A percentile compares a stretch with the other conserved stretches of the same genome.
These are phyloP conservation scores for Nothophoma quercina DNA, from an alignment of 2,329 filamentous ascomycete genomes.

Conservation along the genomic window DNA sequence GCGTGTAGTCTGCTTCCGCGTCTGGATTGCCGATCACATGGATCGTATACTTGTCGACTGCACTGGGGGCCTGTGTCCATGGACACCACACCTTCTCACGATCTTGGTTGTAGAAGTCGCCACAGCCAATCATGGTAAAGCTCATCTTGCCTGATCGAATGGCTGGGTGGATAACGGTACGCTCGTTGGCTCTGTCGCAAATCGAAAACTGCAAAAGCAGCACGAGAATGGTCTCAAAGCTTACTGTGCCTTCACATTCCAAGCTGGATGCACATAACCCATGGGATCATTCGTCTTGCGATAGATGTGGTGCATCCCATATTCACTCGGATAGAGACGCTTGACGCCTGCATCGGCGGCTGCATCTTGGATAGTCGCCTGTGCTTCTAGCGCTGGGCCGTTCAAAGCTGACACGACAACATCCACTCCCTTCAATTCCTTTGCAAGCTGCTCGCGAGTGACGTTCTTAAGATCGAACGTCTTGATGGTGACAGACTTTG, in stretches of 20 bases:
- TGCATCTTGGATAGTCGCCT: conserved; percentile 34
- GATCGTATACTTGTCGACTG: conserved; percentile 27
- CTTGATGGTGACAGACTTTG: not conserved
- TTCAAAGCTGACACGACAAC: conserved; percentile 34
- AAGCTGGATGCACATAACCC: conserved; percentile 24
- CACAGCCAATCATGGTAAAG: conserved; percentile 44
- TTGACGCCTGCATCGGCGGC: conserved; percentile 34
- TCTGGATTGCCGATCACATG: conserved; percentile 33
- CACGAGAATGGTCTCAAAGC: not conserved
- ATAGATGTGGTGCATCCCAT: conserved; percentile 35
- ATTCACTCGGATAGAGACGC: conserved; percentile 38
- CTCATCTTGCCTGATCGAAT: conserved; percentile 29
- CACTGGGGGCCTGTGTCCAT: conserved; percentile 27
- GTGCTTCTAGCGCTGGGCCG: conserved; percentile 24
- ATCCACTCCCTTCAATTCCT: conserved; percentile 27
- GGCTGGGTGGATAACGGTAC: conserved; percentile 27
- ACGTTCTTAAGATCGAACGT: not conserved
- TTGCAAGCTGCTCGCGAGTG: conserved; percentile 1
- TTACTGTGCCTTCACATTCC: not conserved
- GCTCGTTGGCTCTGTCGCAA: conserved; percentile 17
- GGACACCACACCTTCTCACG: conserved; percentile 38
- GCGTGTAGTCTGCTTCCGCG: conserved; percentile 32
- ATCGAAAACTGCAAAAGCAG: not conserved
- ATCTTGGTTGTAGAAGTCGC: conserved; percentile 41
- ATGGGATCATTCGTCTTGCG: conserved; percentile 24